phyloP scores from a whole-genome alignment of 805 yeast species.

The Kuraishia hungarica region DNA sequence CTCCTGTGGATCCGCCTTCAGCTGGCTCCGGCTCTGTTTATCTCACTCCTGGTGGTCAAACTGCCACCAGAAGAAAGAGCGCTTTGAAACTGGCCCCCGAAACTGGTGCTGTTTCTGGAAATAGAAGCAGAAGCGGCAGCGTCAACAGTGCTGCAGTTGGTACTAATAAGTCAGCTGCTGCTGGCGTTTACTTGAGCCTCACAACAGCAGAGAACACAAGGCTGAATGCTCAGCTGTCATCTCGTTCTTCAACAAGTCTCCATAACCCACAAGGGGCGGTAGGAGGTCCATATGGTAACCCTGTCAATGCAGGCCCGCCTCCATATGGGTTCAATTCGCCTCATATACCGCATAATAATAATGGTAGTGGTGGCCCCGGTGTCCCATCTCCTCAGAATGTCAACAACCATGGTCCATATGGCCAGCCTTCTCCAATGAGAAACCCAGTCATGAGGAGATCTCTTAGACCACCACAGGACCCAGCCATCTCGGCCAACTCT shows the following conservation, averaged over 20 bases:
- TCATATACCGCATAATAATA: neutral
- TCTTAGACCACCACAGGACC: constrained; percentile 15
- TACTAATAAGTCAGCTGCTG: constrained; percentile 34
- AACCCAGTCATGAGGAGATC: constrained; percentile 4
- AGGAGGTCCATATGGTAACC: constrained; percentile 1
- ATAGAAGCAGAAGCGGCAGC: constrained; percentile 4
- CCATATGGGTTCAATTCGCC: neutral
- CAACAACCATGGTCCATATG: neutral
- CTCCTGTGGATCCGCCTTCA: too few relatives aligned
- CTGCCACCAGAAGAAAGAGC: constrained; percentile 26
- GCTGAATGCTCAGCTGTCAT: constrained; percentile 52
- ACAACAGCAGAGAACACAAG: constrained; percentile 78
- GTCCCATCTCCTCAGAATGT: neutral
- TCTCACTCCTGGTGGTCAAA: constrained; percentile 19
- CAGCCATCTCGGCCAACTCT: constrained; percentile 4
- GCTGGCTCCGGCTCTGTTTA: constrained; percentile 10
- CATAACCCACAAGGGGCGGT: constrained; percentile 4
- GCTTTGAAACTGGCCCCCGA: constrained; percentile 24
- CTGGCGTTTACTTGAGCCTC: constrained; percentile 55
- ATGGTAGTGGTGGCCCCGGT: neutral
- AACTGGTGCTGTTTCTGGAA: constrained; percentile 5
- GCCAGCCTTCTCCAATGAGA: constrained; percentile 1
- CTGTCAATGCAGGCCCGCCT: neutral
- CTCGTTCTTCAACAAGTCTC: constrained; percentile 19
- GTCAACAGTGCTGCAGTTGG: constrained; percentile 1